Evolutionary conservation across 116 monocot species (phyloP), one percentile per base, ranked within the genome.

Genomic region (Iris pallida): DNA sequence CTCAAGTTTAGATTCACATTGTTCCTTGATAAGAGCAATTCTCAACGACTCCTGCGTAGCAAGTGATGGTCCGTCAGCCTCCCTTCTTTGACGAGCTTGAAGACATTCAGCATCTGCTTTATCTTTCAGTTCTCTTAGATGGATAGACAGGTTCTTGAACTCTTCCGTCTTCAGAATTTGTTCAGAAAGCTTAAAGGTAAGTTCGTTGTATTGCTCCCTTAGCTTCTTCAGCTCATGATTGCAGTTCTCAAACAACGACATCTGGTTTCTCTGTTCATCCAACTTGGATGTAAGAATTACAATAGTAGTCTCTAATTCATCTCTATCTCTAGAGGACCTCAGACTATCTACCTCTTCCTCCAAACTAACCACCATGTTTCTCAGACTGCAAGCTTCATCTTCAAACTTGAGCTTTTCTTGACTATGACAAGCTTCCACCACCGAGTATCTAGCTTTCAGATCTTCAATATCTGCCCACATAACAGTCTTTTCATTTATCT

Each of bases 1-100:
- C 65, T 90, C 90, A 59, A 86, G 70, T 76, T 88, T 88, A 1
- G 84, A 79, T 69, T 99, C 90, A 74, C 73, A 93, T 69, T 99
- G 93, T 49, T 99, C 98, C 76, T 88, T 99, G 13, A 99, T 88
- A 56, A 99, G 90, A 72, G 82, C 98, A 74, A 99, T 88, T 76
- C 98, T 78, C 5, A 99, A 68, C 11, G 98, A 92, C 16, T 98
- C 98, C 45, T 85, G 87, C 52, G 68, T 59, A 12, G 68, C 75
- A 68, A 42, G 5, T 61, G 84, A 76, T 53, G 84, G 65, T 10
- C 75, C 78, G 57, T 90, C 74, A 45, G 52, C 68, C 65, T 86
- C 88, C 63, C 59, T 93, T 73, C 77, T 99, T 68, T 88, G 85
- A 55, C 59, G 70, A 74, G 69, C 74, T 62, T 79, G 89, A 65